Evolutionary conservation across 306 rosid genomes (phyloP).

Genomic region (Hylodesmum podocarpum): DNA sequence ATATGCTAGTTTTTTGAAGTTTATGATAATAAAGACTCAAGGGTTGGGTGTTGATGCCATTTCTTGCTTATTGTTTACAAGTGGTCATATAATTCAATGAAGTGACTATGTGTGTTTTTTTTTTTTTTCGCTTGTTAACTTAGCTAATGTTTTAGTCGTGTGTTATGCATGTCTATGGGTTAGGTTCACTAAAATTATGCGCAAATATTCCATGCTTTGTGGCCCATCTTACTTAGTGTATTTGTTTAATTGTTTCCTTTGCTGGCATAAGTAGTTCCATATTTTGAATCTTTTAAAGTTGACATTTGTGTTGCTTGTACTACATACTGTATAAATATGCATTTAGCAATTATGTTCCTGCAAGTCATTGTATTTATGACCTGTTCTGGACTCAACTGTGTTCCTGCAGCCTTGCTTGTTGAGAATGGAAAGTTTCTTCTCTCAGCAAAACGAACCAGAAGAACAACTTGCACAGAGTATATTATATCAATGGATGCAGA

Average conservation of each 20-base stretch:
- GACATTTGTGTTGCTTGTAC: background rate
- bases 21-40: background rate
- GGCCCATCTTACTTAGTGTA: background rate
- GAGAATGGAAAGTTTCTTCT: conserved; percentile 98
- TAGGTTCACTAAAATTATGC: background rate
- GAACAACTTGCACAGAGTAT: conserved; percentile 93
- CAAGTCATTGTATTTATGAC: background rate
- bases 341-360: background rate
- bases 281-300: background rate
- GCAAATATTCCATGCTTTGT: background rate
- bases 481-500: conserved; percentile 90
- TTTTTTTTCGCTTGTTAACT: background rate
- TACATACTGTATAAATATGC: background rate
- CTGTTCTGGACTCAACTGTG: conserved; percentile 21
- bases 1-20: background rate
- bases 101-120: background rate
- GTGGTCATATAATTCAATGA: background rate
- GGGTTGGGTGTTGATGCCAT: background rate
- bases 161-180: background rate
- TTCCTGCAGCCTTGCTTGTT: conserved; percentile 80
- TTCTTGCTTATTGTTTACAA: background rate
- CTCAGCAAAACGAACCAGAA: conserved; percentile 84
- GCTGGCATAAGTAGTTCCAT: conserved; percentile 1
- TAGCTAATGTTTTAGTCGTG: background rate
- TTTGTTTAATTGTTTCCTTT: conserved; percentile 6